These are phyloP conservation scores for Oxytropis ochrocephala DNA, from an alignment of 306 rosid genomes.

Conservation along the genomic window DNA sequence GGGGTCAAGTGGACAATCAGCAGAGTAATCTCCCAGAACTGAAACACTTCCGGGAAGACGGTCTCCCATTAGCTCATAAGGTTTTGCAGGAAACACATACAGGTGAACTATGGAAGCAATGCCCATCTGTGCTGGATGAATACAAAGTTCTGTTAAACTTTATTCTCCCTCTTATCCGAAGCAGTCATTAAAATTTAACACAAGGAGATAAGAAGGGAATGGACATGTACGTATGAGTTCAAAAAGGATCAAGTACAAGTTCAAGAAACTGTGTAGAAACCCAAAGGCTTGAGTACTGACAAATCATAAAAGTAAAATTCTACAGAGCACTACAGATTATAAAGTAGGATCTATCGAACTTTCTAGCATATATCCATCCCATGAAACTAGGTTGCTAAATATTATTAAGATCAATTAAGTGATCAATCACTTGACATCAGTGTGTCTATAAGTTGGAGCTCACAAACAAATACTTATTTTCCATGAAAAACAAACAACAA, in stretches of 20 bases:
- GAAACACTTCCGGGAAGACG: conserved; percentile 67
- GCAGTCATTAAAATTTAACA: conserved; percentile 26
- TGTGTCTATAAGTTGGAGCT: conserved; percentile 7
- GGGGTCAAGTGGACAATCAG: conserved; percentile 92
- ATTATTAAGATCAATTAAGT: conserved; percentile 17
- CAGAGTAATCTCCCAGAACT: conserved; percentile 96
- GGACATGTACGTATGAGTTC: conserved; percentile 15
- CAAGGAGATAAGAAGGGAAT: conserved; percentile 16
- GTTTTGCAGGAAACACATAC: conserved; percentile 92
- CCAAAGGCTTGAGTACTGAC: conserved; percentile 18
- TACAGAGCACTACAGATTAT: background rate
- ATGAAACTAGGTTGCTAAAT: background rate
- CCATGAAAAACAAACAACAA: background rate
- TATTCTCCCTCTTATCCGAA: conserved; percentile 28
- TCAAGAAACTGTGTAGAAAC: conserved; percentile 22
- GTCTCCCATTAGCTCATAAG: conserved; percentile 95
- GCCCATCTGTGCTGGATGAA: conserved; percentile 91
- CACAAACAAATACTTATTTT: background rate
- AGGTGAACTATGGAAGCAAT: conserved; percentile 94
- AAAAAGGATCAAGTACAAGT: conserved; percentile 16
- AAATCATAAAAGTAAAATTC: conserved; percentile 17
- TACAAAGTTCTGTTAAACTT: conserved; percentile 48
- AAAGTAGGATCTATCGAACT: conserved; percentile 2
- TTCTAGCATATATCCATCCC: conserved; percentile 17
- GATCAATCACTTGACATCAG: background rate